phyloP scores from a whole-genome alignment of 768 basidiomycete genomes.

The Leccinum boreale region DNA sequence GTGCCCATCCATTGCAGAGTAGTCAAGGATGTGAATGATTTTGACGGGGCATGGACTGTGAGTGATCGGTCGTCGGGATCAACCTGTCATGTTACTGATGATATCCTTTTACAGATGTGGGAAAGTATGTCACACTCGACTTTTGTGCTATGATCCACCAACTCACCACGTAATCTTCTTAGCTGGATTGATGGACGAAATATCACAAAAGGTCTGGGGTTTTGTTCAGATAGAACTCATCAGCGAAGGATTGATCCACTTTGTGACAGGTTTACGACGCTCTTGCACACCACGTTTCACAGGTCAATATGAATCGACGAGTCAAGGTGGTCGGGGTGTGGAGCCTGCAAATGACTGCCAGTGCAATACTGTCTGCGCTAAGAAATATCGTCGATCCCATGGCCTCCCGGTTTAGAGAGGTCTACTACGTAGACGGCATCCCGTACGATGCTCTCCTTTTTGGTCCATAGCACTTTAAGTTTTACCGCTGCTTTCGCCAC shows the following conservation, averaged over 20 bases:
- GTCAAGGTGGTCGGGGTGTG: conserved; percentile 89
- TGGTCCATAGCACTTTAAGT: conserved; percentile 20
- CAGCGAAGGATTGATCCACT: not conserved
- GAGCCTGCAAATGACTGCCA: conserved; percentile 93
- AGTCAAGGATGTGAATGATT: conserved; percentile 78
- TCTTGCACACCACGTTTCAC: conserved; percentile 91
- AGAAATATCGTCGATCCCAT: conserved; percentile 72
- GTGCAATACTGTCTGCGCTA: conserved; percentile 77
- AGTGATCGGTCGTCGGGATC: conserved; percentile 28
- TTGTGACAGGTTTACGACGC: conserved; percentile 77
- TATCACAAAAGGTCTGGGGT: conserved; percentile 69
- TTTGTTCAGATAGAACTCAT: not conserved
- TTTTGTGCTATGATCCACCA: not conserved
- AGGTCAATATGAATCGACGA: conserved; percentile 84
- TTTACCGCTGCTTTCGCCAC: not conserved
- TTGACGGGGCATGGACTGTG: conserved; percentile 96
- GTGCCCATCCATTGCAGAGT: conserved; percentile 92
- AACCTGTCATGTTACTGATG: not conserved
- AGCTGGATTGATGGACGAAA: conserved; percentile 92
- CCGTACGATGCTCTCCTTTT: conserved; percentile 30
- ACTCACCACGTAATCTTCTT: conserved; percentile 17
- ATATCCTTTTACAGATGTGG: conserved; percentile 63
- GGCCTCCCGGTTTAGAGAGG: conserved; percentile 28
- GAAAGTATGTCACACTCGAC: conserved; percentile 59
- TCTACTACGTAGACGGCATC: conserved; percentile 30